phyloP scores from a whole-genome alignment of 2,329 filamentous ascomycete species.

The Lizonia empirigonia region DNA sequence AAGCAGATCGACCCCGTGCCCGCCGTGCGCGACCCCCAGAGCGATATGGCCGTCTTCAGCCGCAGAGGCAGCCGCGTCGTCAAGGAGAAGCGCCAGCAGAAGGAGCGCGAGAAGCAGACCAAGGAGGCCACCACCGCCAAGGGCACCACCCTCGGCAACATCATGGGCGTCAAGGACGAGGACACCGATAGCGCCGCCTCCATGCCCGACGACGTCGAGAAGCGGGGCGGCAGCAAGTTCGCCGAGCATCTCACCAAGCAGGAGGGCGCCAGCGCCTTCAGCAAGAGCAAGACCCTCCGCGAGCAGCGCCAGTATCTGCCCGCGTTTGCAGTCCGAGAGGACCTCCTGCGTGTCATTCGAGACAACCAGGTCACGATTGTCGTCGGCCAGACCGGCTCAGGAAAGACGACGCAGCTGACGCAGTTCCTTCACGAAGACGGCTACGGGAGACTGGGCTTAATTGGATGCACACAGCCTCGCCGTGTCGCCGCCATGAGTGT shows the following conservation, averaged over 20 bases:
- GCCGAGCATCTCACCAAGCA: constrained; percentile 87
- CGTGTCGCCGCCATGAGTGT: constrained; percentile 99
- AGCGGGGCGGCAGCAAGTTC: constrained; percentile 76
- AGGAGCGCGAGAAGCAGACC: constrained; percentile 90
- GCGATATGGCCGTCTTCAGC: constrained; percentile 98
- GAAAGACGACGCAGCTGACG: constrained; percentile 96
- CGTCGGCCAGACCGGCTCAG: constrained; percentile 94
- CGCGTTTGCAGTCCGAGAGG: constrained; percentile 94
- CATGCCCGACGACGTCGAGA: constrained; percentile 72
- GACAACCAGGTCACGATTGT: constrained; percentile 98
- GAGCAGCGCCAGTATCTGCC: constrained; percentile 94
- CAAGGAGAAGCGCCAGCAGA: constrained; percentile 86
- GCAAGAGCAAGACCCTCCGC: constrained; percentile 83
- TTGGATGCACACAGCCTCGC: constrained; percentile 94
- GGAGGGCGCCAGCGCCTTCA: constrained; percentile 85
- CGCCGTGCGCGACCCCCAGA: constrained; percentile 90
- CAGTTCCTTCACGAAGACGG: constrained; percentile 97
- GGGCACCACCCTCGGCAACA: constrained; percentile 88
- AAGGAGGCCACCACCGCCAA: constrained; percentile 93
- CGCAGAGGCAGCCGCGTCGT: constrained; percentile 94
- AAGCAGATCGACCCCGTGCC: constrained; percentile 96
- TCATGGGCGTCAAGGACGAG: constrained; percentile 95
- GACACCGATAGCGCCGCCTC: constrained; percentile 85
- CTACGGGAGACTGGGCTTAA: constrained; percentile 84
- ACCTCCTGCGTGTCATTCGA: constrained; percentile 85